Conservation (phyloP, 2,329 filamentous ascomycete genomes). For the Aschersonia sp. region DNA sequence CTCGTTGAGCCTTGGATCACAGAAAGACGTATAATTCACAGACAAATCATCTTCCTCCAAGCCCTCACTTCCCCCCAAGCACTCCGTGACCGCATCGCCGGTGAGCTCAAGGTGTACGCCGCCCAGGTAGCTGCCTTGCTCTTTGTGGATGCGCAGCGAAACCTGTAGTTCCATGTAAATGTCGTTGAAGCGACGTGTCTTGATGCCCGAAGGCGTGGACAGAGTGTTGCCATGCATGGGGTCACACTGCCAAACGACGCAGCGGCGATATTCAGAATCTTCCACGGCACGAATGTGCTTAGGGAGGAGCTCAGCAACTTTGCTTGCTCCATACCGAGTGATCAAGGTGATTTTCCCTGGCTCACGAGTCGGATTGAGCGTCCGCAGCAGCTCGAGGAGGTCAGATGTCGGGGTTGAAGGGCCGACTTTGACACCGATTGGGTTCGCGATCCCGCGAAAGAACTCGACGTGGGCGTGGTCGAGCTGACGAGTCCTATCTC, state of each 20-base stretch:
- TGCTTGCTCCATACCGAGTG: conserved; percentile 77
- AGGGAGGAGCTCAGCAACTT: conserved; percentile 63
- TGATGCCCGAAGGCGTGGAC: conserved; percentile 62
- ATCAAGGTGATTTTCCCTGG: conserved; percentile 92
- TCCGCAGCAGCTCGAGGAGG: conserved; percentile 64
- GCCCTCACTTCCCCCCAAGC: conserved; percentile 77
- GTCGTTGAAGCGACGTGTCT: conserved; percentile 82
- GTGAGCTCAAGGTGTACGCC: conserved; percentile 93
- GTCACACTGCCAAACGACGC: conserved; percentile 94
- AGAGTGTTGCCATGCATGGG: conserved; percentile 87
- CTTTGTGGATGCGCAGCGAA: conserved; percentile 71
- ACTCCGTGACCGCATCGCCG: conserved; percentile 92
- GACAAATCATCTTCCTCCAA: conserved; percentile 79
- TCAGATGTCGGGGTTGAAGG: conserved; percentile 68
- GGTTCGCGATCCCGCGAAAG: conserved; percentile 91
- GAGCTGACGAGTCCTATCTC: conserved; percentile 86
- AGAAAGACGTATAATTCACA: conserved; percentile 89
- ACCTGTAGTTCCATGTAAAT: conserved; percentile 79
- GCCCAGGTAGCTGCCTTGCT: conserved; percentile 73
- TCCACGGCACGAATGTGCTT: conserved; percentile 82
- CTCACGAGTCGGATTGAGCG: conserved; percentile 70
- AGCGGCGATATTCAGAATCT: conserved; percentile 49
- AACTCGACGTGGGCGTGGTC: conserved; percentile 93
- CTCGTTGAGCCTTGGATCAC: conserved; percentile 89
- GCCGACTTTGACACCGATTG: conserved; percentile 91